phyloP scores from a whole-genome alignment of 148 eudicot genomes.

The Chenopodium formosanum region DNA sequence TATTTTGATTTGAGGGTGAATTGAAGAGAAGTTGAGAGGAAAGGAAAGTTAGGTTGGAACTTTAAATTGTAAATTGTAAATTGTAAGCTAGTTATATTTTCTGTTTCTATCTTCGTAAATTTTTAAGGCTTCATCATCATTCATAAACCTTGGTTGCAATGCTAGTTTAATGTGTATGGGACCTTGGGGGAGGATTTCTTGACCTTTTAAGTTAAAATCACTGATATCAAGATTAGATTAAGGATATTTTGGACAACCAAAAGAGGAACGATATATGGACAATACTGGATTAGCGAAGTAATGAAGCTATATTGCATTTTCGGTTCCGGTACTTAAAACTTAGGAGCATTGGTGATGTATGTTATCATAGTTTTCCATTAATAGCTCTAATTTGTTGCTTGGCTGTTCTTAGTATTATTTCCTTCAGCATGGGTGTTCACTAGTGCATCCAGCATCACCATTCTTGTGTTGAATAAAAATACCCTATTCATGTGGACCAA shows the following conservation, averaged over 20 bases:
- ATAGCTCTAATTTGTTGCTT: not conserved
- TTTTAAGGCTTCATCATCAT: not conserved
- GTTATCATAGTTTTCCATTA: not conserved
- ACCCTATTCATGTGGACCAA: no score
- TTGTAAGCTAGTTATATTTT: not conserved
- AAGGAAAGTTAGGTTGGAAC: not conserved
- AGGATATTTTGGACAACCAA: not conserved
- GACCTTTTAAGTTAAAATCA: not conserved
- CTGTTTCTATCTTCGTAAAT: not conserved
- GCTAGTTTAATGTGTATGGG: not conserved
- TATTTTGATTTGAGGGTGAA: not conserved
- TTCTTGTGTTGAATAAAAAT: not conserved
- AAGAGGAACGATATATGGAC: not conserved
- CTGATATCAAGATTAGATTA: not conserved
- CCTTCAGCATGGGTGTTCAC: not conserved
- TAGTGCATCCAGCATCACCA: not conserved
- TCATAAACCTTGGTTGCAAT: not conserved
- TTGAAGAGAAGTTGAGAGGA: not conserved
- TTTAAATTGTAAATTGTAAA: not conserved
- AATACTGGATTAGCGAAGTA: not conserved
- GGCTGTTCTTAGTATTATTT: not conserved
- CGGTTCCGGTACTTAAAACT: not conserved
- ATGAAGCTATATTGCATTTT: not conserved
- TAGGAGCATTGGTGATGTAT: not conserved
- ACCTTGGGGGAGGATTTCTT: not conserved